Conservation (phyloP, 2,329 filamentous ascomycete species). For the Botrytis deweyae region DNA sequence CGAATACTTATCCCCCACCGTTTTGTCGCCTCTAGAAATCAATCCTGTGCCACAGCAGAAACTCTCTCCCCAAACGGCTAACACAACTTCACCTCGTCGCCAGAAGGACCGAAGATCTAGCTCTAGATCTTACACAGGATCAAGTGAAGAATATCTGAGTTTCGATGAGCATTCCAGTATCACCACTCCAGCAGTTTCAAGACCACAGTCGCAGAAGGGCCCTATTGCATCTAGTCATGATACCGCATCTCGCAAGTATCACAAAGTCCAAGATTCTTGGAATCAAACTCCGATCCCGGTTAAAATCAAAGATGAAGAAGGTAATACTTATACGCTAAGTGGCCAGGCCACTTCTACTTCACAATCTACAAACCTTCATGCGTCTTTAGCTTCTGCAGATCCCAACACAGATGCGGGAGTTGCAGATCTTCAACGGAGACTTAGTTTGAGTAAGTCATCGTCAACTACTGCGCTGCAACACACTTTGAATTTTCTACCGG, state of each 20-base stretch:
- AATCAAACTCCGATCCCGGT: conserved; percentile 5
- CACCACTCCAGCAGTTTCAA: conserved; percentile 35
- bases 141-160: conserved; percentile 36
- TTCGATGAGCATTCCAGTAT: conserved; percentile 34
- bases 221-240: background rate
- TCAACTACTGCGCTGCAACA: conserved; percentile 25
- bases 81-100: background rate
- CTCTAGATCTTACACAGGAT: conserved; percentile 31
- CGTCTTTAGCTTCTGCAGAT: conserved; percentile 22
- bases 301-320: background rate
- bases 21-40: background rate
- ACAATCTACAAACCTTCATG: conserved; percentile 5
- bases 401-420: conserved; percentile 19
- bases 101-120: conserved; percentile 17
- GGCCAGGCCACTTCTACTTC: background rate
- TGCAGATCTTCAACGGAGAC: conserved; percentile 19
- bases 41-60: background rate
- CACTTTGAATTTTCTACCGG: conserved; percentile 41
- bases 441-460: conserved; percentile 29
- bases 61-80: background rate
- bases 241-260: background rate
- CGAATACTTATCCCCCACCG: background rate
- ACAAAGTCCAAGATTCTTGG: conserved; percentile 8
- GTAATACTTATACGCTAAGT: background rate
- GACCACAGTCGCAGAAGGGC: conserved; percentile 34